phyloP scores from a whole-genome alignment of 2,329 filamentous ascomycete species.

The Paraconiothyrium sp. region DNA sequence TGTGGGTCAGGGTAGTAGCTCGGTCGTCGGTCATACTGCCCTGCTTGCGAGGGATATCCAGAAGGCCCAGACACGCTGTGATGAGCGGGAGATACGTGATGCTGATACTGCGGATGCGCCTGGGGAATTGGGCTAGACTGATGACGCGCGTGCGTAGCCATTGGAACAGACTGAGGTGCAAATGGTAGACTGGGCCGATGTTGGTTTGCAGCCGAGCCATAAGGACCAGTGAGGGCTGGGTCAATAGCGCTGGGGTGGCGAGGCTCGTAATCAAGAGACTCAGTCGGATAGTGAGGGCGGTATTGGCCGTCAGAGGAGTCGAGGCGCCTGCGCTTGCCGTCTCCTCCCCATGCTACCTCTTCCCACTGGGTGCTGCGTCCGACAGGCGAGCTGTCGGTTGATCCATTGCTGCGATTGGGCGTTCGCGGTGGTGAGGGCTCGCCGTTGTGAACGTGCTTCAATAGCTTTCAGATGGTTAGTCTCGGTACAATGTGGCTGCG shows the following conservation, averaged over 20 bases:
- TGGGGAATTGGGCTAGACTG: conserved; percentile 37
- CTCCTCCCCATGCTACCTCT: conserved; percentile 38
- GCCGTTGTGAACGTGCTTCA: conserved; percentile 32
- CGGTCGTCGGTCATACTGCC: conserved; percentile 31
- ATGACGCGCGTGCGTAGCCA: conserved; percentile 35
- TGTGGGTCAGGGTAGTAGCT: conserved; percentile 42
- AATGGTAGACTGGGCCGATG: conserved; percentile 43
- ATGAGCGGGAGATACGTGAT: conserved; percentile 18
- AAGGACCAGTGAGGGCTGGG: conserved; percentile 28
- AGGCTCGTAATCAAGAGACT: conserved; percentile 26
- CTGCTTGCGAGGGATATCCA: conserved; percentile 26
- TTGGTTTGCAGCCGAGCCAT: conserved; percentile 4
- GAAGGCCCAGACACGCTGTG: conserved; percentile 19
- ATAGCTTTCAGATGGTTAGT: conserved; percentile 32
- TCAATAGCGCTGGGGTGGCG: conserved; percentile 36
- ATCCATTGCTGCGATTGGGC: conserved; percentile 38
- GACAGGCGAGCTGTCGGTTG: conserved; percentile 40
- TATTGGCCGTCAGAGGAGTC: conserved; percentile 37
- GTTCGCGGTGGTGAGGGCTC: conserved; percentile 47
- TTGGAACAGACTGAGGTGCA: conserved; percentile 21
- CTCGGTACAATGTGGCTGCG: background rate
- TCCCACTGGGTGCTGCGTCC: conserved; percentile 36
- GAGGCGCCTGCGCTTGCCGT: conserved; percentile 37
- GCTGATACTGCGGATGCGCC: conserved; percentile 27
- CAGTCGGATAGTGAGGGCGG: conserved; percentile 26